Conservation (phyloP, 768 basidiomycete genomes). For the Leccinum truebloodii region DNA sequence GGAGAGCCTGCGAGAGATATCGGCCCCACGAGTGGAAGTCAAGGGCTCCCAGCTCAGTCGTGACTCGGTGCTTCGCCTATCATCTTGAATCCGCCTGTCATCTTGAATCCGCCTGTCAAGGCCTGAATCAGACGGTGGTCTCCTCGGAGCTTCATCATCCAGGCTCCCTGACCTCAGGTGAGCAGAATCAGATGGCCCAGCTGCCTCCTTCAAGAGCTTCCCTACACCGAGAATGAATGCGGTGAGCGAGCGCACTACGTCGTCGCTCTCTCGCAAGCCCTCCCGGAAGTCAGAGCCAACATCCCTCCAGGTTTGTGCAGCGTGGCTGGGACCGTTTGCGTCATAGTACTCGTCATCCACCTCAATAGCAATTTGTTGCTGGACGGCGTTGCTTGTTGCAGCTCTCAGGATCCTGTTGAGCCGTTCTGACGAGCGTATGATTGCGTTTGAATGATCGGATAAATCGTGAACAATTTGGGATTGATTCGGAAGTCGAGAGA, state of each 20-base stretch:
- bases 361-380: slow-evolving; percentile 76
- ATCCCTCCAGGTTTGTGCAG: slow-evolving; percentile 63
- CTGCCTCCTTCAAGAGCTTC: slow-evolving; percentile 61
- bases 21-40: slow-evolving; percentile 20
- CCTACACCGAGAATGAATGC: slow-evolving; percentile 77
- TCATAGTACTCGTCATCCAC: slow-evolving; percentile 48
- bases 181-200: slow-evolving; percentile 32
- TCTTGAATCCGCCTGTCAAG: slow-evolving; percentile 41
- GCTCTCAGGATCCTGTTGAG: slow-evolving; percentile 61
- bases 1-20: slow-evolving; percentile 30
- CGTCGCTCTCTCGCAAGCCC: slow-evolving; percentile 69
- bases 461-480: slow-evolving; percentile 52
- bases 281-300: slow-evolving; percentile 76
- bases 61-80: slow-evolving; percentile 52
- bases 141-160: slow-evolving; percentile 46
- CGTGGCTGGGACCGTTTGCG: slow-evolving; percentile 33
- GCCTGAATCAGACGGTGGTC: slow-evolving; percentile 36
- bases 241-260: slow-evolving; percentile 74
- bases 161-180: slow-evolving; percentile 55
- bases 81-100: slow-evolving; percentile 52
- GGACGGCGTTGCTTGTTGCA: slow-evolving; percentile 60
- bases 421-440: slow-evolving; percentile 66
- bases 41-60: slow-evolving; percentile 47
- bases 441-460: slow-evolving; percentile 57
- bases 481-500: slow-evolving; percentile 54